A percentile compares a stretch with the other conserved stretches of the same genome.
Conservation (phyloP, 148 eudicot species). For the Persicaria tinctoria region DNA sequence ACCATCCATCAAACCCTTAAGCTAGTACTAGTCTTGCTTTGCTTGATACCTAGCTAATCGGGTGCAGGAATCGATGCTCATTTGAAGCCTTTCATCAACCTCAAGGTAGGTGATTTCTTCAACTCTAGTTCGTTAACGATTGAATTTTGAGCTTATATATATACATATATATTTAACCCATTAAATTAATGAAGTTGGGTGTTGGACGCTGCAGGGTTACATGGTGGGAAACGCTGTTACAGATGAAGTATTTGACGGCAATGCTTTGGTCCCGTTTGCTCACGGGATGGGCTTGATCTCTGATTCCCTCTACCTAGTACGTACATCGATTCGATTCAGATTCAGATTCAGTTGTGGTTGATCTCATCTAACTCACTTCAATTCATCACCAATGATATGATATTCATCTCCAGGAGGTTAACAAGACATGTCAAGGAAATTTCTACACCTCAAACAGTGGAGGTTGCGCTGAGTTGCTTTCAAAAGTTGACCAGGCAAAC, state of each 20-base stretch:
- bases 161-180: no score
- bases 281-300: conserved; percentile 98
- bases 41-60: not conserved
- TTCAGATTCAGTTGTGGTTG: no score
- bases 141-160: no score
- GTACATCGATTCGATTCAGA: not conserved
- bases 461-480: conserved; percentile 38
- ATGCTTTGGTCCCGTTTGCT: conserved; percentile 82
- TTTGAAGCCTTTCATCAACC: conserved; percentile 58
- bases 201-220: conserved; percentile 55
- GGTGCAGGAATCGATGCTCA: conserved; percentile 64
- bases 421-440: conserved; percentile 45
- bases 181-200: no score
- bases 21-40: no score
- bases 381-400: no score
- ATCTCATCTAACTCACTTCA: no score
- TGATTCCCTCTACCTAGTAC: conserved; percentile 60
- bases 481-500: conserved; percentile 48
- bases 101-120: conserved; percentile 42
- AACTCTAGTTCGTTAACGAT: not conserved
- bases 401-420: conserved; percentile 37
- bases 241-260: conserved; percentile 70
- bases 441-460: conserved; percentile 41
- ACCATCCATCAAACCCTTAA: not conserved
- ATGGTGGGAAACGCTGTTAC: conserved; percentile 95